A percentile compares a stretch with the other conserved stretches of the same genome.
phyloP scores from a whole-genome alignment of 345 rosid species.

The Boechera retrofracta region DNA sequence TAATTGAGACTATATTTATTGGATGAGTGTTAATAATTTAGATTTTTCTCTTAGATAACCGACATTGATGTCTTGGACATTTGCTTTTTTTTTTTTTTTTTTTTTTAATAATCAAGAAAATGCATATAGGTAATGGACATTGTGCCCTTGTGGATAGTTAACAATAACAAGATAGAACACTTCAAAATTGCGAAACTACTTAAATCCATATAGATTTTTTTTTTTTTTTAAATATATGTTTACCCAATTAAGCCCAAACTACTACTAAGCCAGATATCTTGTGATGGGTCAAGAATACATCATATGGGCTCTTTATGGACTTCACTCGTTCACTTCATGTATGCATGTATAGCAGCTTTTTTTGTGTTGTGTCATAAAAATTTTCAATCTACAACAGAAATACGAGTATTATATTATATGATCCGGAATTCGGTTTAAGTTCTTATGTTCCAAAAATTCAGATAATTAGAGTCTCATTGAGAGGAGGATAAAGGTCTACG shows the following conservation, averaged over 20 bases:
- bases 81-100: background rate
- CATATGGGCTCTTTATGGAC: background rate
- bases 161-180: background rate
- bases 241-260: background rate
- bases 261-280: background rate
- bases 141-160: background rate
- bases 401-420: no score
- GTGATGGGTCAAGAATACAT: background rate
- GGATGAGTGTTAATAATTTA: background rate
- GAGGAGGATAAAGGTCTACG: no score
- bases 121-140: background rate
- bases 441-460: no score
- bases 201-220: no score
- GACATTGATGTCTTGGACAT: background rate
- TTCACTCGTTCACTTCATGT: no score
- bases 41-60: background rate
- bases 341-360: no score
- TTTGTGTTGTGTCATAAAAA: no score
- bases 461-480: no score
- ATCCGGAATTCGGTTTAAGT: no score
- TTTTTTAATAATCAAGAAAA: background rate
- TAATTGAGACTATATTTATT: background rate
- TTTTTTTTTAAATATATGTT: background rate
- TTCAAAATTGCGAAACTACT: background rate
- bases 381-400: no score